Evolutionary conservation across 2,329 filamentous ascomycete species (phyloP), one percentile per base, ranked within the genome.

Genomic region (Xylaria sp.): DNA sequence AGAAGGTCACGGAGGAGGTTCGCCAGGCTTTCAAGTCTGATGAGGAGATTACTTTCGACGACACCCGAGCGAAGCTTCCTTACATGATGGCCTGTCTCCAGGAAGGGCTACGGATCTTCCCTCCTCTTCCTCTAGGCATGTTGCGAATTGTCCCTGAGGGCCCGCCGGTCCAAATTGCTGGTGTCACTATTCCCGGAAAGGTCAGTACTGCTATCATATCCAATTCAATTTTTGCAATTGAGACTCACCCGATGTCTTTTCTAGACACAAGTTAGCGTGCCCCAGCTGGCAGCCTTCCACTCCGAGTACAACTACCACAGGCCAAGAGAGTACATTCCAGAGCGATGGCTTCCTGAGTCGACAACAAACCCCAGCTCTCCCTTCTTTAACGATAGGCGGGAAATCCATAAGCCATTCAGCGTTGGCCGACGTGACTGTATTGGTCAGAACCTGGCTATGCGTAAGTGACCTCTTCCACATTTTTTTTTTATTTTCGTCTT

Each of bases 11-110:
- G 4, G 68, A 72, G 69, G 83, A 86, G 66, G 80, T 87, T 21
- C 78, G 79, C 27, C 82, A 82, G 11, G 84, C 82, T 2, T 81
- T 87, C 72, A 81, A 81, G 69, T 83, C 81, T 5, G 82, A 81
- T 60, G 80, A 83, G 6, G 81, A 80, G 32, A 80, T 86, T 59
- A 79, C 75, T 14, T 79, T 86, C 30, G 74, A 79, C 3, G 84
- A 71, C 48, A 69, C 69, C n/a, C 68, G 69, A 32, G 45, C 66
- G 8, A 73, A 57, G 45, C 65, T 77, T 4, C 72, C 74, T 2
- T 75, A 75, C 36, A 67, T 76, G 69, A 64, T 72, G 32, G 74
- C 71, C 56, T 75, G 73, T 55, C 61, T 76, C 9, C 71, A 75
- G 12, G 75, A 76, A 51, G 74, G 58, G 1, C 59, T 75, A 17